Percentiles rank a stretch among this genome's conserved stretches.
Conservation (phyloP, 2,329 filamentous ascomycete species). For the Penicillium sp. region DNA sequence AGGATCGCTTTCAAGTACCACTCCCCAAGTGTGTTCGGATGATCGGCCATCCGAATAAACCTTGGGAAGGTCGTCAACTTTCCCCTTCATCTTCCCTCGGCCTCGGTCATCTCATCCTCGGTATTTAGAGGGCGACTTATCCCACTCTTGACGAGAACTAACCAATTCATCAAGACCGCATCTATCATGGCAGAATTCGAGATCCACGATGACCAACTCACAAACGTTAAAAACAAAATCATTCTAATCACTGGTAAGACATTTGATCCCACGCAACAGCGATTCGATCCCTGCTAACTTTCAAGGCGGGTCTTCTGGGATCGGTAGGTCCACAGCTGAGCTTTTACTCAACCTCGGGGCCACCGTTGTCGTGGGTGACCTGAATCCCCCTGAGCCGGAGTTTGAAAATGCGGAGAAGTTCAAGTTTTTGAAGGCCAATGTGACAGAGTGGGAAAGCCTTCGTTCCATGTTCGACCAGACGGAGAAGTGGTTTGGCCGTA, state of each 20-base stretch:
- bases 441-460: constrained; percentile 57
- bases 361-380: constrained; percentile 59
- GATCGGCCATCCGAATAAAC: background rate
- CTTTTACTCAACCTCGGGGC: constrained; percentile 59
- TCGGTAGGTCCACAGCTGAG: constrained; percentile 61
- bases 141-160: background rate
- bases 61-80: background rate
- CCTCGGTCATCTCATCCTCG: background rate
- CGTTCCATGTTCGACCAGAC: constrained; percentile 57
- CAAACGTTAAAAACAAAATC: constrained; percentile 53
- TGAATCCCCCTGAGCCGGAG: constrained; percentile 47
- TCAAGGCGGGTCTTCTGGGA: constrained; percentile 62
- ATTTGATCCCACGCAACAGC: background rate
- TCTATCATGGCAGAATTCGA: constrained; percentile 50
- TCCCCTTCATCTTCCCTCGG: background rate
- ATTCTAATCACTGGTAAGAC: constrained; percentile 57
- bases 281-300: background rate
- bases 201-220: constrained; percentile 52
- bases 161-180: background rate
- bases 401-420: constrained; percentile 27
- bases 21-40: background rate
- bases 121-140: background rate
- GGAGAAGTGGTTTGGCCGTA: constrained; percentile 45
- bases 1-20: background rate
- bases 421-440: constrained; percentile 53